Base-by-base conservation (phyloP, 148 eudicot genomes). In the Camellia japonica region DNA sequence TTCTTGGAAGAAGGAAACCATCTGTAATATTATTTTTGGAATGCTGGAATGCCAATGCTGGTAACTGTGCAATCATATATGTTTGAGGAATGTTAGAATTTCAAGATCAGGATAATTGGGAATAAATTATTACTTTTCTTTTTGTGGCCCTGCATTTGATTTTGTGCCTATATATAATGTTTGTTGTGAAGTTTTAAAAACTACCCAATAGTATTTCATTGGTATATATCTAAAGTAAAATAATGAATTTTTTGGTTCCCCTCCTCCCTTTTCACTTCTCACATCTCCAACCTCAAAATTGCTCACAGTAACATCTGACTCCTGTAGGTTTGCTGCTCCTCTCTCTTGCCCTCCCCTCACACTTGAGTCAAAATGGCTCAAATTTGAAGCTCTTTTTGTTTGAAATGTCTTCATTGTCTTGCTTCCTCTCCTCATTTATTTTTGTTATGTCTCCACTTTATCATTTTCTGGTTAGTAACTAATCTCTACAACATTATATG, bases 11-110 rank as follows among this genome's bases (percentile, higher is more conserved):
- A 62, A 10, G 8, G 38, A 43, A 15, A 10, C 15, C 7, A n/a
- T 9, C 3, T 60, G 15, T 1, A 5, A 19, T 63, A 51, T 56
- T 5, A 68, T 78, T n/a, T 68, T 38, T 0, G 74, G 74, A 68
- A 23, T 67, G 63, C 18, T 54, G 30, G 38, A 41, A 63, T 63
- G n/a, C 58, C 71, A 51, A 77, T 65, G 71, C 46, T 77, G 69
- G 79, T 64, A 51, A 7, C 15, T 65, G 60, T 30, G 71, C 41
- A 77, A 51, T 20, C 38, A 51, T 2, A 20, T 11, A 52, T 77
- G 61, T 66, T 77, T 49, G 41, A 38, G 71, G 44, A 77, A 77
- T 77, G 49, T 52, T 77, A 77, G 23, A 16, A 42, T 55, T 68
- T 68, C 65, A 55, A 78, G 80, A 55, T 42, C 63, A 30, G 19